A percentile compares a stretch with the other conserved stretches of the same genome.
Evolutionary conservation across 2,329 filamentous ascomycete genomes (phyloP).

Genomic region (Diaporthe sp.): DNA sequence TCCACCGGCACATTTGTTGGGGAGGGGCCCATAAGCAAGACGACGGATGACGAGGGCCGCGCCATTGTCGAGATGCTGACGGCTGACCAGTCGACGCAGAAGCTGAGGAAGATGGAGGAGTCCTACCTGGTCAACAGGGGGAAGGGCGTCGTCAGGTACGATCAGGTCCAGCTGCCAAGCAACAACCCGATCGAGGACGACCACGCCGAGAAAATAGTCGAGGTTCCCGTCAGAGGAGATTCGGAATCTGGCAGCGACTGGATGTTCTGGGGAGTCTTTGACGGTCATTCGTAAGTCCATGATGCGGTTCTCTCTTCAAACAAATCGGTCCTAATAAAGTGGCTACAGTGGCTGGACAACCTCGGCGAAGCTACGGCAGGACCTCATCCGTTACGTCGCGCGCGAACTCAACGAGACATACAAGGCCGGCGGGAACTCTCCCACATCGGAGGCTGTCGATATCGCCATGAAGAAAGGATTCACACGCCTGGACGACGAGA

Average conservation of each 20-base stretch:
- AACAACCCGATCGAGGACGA: constrained; percentile 99
- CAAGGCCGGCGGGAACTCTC: constrained; percentile 77
- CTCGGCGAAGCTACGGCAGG: constrained; percentile 93
- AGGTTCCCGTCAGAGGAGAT: constrained; percentile 75
- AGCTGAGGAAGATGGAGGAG: constrained; percentile 89
- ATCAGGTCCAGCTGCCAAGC: constrained; percentile 93
- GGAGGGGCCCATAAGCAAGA: constrained; percentile 89
- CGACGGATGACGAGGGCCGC: constrained; percentile 85
- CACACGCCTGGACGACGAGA: constrained; percentile 89
- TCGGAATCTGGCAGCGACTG: constrained; percentile 80
- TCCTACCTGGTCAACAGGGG: constrained; percentile 92
- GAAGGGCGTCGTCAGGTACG: constrained; percentile 92
- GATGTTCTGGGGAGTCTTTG: constrained; percentile 99
- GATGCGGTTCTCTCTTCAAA: not conserved
- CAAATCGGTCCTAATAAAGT: constrained; percentile 43
- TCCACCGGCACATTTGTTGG: constrained; percentile 89
- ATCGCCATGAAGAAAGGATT: constrained; percentile 94
- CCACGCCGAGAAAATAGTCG: constrained; percentile 97
- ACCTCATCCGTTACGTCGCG: constrained; percentile 91
- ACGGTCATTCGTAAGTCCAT: constrained; percentile 87
- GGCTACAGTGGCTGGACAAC: constrained; percentile 90
- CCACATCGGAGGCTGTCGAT: constrained; percentile 86
- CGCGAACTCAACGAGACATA: constrained; percentile 94
- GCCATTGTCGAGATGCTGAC: constrained; percentile 97
- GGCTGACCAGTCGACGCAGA: constrained; percentile 91